A percentile compares a stretch with the other conserved stretches of the same genome.
Conservation (phyloP, 1,284 basidiomycete species). For the Rugiboletus extremiorientalis region DNA sequence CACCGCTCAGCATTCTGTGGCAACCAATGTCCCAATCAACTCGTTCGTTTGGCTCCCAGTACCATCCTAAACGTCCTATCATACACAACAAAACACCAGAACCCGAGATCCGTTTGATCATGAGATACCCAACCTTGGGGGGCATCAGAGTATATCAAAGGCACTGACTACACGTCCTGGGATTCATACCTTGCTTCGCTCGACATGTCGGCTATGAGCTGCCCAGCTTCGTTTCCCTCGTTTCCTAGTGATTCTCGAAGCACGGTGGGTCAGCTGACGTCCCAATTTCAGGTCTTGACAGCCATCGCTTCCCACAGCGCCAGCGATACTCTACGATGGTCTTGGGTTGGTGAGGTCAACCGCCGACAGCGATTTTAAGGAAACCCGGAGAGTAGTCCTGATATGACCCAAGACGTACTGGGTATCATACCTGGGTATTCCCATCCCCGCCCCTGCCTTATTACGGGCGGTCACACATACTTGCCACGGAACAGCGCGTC, state of each 20-base stretch:
- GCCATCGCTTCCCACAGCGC: background rate
- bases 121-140: background rate
- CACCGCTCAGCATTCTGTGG: background rate
- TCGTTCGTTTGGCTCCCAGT: background rate
- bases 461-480: background rate
- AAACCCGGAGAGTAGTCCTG: background rate
- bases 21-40: background rate
- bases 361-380: background rate
- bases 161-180: background rate
- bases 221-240: background rate
- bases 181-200: background rate
- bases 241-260: background rate
- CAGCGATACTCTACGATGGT: background rate
- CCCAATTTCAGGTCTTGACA: background rate
- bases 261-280: too few species aligned
- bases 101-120: background rate
- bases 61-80: background rate
- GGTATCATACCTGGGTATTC: background rate
- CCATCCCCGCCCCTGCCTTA: background rate
- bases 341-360: background rate
- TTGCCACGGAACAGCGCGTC: too few species aligned
- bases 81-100: too few species aligned
- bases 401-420: background rate
- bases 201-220: background rate
- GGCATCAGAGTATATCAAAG: background rate